These are phyloP conservation scores for Pyrenula massariospora DNA, from an alignment of 495 filamentous ascomycete species.

Conservation along the genomic window DNA sequence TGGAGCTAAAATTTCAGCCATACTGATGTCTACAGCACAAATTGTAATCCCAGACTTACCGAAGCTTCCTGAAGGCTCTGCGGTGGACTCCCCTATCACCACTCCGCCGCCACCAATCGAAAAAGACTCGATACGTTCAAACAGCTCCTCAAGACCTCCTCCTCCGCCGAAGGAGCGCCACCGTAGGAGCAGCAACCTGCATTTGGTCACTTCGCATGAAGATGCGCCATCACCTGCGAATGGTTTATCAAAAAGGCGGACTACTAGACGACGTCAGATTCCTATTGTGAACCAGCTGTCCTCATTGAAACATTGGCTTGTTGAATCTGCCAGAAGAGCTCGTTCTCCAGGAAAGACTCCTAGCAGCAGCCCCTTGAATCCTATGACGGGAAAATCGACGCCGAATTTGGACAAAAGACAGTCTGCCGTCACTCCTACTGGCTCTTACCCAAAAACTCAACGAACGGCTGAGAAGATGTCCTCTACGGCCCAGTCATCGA, in stretches of 20 bases:
- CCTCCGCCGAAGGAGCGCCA: conserved; percentile 78
- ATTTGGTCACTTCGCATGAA: conserved; percentile 63
- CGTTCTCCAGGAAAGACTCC: conserved; percentile 39
- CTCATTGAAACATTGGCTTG: conserved; percentile 80
- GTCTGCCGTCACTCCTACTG: neutral
- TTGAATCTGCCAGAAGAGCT: conserved; percentile 63
- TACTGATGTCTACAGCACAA: conserved; percentile 18
- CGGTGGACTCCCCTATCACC: conserved; percentile 23
- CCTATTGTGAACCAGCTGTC: conserved; percentile 68
- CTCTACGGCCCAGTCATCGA: neutral
- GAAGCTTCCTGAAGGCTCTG: conserved; percentile 50
- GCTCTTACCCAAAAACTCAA: neutral
- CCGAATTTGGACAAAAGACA: conserved; percentile 30
- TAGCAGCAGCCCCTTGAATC: conserved; percentile 7
- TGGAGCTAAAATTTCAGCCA: neutral
- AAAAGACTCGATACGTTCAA: conserved; percentile 63
- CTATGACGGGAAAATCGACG: conserved; percentile 41
- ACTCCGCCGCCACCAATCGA: conserved; percentile 56
- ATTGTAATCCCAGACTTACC: conserved; percentile 55
- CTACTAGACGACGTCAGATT: conserved; percentile 49
- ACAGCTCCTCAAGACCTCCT: conserved; percentile 62
- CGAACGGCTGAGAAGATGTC: neutral
- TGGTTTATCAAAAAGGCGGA: conserved; percentile 40
- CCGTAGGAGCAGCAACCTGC: conserved; percentile 63
- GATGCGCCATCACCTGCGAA: conserved; percentile 46